Percentiles rank a stretch among this genome's conserved stretches.
Evolutionary conservation across 2,329 filamentous ascomycete species (phyloP).

Genomic region (Pseudocercospora crystallina): DNA sequence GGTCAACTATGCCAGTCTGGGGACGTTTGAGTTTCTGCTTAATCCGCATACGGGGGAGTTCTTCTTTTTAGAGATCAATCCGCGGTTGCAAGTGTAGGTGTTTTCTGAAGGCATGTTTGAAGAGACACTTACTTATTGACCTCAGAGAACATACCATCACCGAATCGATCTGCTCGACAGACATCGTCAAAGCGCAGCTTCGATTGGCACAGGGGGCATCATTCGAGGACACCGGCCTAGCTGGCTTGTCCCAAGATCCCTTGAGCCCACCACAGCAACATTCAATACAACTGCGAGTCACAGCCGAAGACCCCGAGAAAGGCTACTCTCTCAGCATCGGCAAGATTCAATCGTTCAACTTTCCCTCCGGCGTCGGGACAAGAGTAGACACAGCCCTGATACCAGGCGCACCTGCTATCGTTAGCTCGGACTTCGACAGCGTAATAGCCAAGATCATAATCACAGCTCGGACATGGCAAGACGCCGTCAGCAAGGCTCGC

Average conservation of each 20-base stretch:
- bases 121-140: too few species aligned
- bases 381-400: slow-evolving; percentile 58
- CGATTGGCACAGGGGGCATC: slow-evolving; percentile 53
- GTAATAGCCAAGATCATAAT: slow-evolving; percentile 61
- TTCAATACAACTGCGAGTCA: slow-evolving; percentile 59
- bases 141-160: slow-evolving; percentile 58
- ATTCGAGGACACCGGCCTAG: slow-evolving; percentile 35
- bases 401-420: slow-evolving; percentile 42
- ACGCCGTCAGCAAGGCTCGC: slow-evolving; percentile 53
- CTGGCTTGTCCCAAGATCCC: slow-evolving; percentile 33
- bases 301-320: slow-evolving; percentile 55
- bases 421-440: slow-evolving; percentile 59
- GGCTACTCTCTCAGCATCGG: slow-evolving; percentile 61
- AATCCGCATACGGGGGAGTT: slow-evolving; percentile 50
- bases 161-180: slow-evolving; percentile 54
- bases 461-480: slow-evolving; percentile 55
- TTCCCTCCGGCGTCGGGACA: slow-evolving; percentile 59
- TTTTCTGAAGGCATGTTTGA: too few species aligned
- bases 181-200: slow-evolving; percentile 58
- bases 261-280: slow-evolving; percentile 39
- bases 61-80: slow-evolving; percentile 63
- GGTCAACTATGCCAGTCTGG: slow-evolving; percentile 58
- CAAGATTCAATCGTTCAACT: slow-evolving; percentile 55
- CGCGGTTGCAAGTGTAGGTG: slow-evolving; percentile 55
- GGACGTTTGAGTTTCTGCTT: slow-evolving; percentile 65